Evolutionary conservation across 1,139 yeast genomes (phyloP).

Genomic region (Kodamaea fungicola): DNA sequence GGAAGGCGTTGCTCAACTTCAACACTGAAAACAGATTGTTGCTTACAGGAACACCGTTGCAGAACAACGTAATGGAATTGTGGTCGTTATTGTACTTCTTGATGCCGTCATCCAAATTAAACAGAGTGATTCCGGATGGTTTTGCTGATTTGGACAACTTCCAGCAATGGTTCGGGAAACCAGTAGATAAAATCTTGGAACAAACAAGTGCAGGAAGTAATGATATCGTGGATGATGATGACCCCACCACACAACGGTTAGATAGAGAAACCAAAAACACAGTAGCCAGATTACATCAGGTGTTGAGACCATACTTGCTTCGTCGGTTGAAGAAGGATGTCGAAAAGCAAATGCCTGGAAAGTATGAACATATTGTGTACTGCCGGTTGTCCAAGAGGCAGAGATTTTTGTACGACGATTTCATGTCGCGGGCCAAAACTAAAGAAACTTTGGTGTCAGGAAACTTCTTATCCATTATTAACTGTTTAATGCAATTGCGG

Average conservation of each 20-base stretch:
- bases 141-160: slow-evolving; percentile 95
- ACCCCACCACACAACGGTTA: slow-evolving; percentile 34
- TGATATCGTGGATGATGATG: slow-evolving; percentile 43
- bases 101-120: slow-evolving; percentile 84
- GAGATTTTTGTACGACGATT: slow-evolving; percentile 88
- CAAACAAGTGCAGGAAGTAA: slow-evolving; percentile 46
- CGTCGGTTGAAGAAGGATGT: slow-evolving; percentile 95
- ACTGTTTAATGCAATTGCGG: slow-evolving; percentile 95
- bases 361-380: slow-evolving; percentile 90
- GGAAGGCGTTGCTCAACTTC: slow-evolving; percentile 94
- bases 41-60: slow-evolving; percentile 94
- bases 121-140: slow-evolving; percentile 83
- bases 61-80: slow-evolving; percentile 84
- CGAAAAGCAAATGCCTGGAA: slow-evolving; percentile 98
- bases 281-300: slow-evolving; percentile 87
- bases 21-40: slow-evolving; percentile 85
- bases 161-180: slow-evolving; percentile 97
- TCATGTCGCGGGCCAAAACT: slow-evolving; percentile 95
- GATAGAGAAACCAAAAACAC: slow-evolving; percentile 77
- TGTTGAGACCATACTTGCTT: slow-evolving; percentile 84
- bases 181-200: slow-evolving; percentile 90
- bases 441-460: slow-evolving; percentile 93
- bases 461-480: slow-evolving; percentile 89
- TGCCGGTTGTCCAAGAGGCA: slow-evolving; percentile 93
- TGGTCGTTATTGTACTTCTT: slow-evolving; percentile 92